These are phyloP conservation scores for Podospora bellae-mahoneyi DNA, from an alignment of 495 filamentous ascomycete genomes.

Conservation along the genomic window DNA sequence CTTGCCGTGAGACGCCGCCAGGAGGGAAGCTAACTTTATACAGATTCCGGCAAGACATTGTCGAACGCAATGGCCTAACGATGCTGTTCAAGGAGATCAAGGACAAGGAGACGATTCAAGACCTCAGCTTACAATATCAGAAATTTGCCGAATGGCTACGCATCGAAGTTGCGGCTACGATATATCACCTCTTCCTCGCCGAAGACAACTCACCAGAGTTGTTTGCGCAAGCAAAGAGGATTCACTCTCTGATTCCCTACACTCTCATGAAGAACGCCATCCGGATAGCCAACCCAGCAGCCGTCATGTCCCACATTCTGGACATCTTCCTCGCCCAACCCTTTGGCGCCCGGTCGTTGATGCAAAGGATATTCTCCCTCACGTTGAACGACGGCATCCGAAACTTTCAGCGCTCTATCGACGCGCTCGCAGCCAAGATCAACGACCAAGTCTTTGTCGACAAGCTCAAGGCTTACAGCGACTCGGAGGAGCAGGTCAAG, in stretches of 20 bases:
- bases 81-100: constrained; percentile 91
- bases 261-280: constrained; percentile 93
- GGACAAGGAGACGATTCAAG: constrained; percentile 77
- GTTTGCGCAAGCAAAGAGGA: constrained; percentile 88
- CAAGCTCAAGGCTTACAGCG: constrained; percentile 75
- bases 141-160: constrained; percentile 98
- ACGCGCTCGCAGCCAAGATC: constrained; percentile 68
- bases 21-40: neutral
- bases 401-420: constrained; percentile 78
- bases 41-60: constrained; percentile 56
- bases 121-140: constrained; percentile 89
- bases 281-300: constrained; percentile 89
- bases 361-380: constrained; percentile 90
- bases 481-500: constrained; percentile 71
- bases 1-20: constrained; percentile 14
- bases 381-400: constrained; percentile 87
- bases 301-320: constrained; percentile 87
- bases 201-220: constrained; percentile 97
- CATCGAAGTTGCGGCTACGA: constrained; percentile 93
- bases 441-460: constrained; percentile 72
- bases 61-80: constrained; percentile 74
- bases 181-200: constrained; percentile 95
- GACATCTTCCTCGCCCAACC: constrained; percentile 95
- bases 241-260: constrained; percentile 92
- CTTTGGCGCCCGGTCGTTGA: constrained; percentile 80